Conservation (phyloP, 371 early-diverging fungal genomes). For the Blyttiomyces sp. region DNA sequence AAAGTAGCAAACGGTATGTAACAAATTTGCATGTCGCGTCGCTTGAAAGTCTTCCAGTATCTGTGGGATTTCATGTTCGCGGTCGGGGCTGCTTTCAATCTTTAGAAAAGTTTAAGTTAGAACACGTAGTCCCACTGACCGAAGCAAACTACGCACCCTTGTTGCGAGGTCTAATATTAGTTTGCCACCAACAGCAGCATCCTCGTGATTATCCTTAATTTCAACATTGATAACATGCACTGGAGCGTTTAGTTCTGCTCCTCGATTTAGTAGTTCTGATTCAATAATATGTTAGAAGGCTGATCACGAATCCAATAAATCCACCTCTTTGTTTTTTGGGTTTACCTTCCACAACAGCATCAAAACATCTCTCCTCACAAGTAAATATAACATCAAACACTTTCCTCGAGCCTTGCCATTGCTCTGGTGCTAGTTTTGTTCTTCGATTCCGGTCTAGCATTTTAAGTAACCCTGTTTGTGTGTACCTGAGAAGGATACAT, state of each 20-base stretch:
- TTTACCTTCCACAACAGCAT: constrained; percentile 87
- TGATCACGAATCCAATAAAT: background rate
- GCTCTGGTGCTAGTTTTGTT: constrained; percentile 88
- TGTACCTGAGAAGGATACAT: constrained; percentile 53
- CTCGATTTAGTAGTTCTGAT: constrained; percentile 70
- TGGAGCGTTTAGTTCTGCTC: constrained; percentile 62
- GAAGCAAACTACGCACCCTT: constrained; percentile 40
- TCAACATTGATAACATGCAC: constrained; percentile 96
- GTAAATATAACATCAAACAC: constrained; percentile 93
- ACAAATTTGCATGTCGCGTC: constrained; percentile 31
- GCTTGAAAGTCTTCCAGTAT: constrained; percentile 72
- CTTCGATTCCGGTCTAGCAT: constrained; percentile 92
- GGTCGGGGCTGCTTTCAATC: constrained; percentile 67
- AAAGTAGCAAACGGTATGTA: constrained; percentile 35
- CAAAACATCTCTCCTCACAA: constrained; percentile 95
- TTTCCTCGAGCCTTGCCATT: constrained; percentile 72
- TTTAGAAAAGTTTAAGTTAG: constrained; percentile 11
- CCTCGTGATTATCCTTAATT: constrained; percentile 90
- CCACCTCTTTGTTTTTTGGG: too few relatives aligned
- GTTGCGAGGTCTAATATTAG: constrained; percentile 76
- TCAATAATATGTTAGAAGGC: background rate
- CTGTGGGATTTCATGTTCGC: constrained; percentile 78
- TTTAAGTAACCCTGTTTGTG: constrained; percentile 79
- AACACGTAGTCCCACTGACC: background rate
- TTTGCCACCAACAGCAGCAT: constrained; percentile 81